Evolutionary conservation across 1,284 basidiomycete species (phyloP).

Genomic region (Ustilago curta): DNA sequence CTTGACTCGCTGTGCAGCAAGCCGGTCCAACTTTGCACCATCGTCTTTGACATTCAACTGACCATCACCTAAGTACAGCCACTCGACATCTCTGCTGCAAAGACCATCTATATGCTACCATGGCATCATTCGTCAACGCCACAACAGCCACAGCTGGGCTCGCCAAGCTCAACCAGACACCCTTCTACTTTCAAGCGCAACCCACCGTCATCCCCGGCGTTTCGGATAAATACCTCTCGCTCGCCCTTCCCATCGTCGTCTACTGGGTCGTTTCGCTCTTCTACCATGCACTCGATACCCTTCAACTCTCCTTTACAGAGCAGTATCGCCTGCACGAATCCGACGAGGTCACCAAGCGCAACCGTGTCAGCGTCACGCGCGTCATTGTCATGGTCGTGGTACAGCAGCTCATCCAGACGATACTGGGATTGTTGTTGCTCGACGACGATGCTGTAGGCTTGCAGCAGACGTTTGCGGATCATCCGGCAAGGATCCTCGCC

Average conservation of each 20-base stretch:
- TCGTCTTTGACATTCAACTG: not conserved
- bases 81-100: not conserved
- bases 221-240: constrained; percentile 80
- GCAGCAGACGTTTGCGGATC: constrained; percentile 71
- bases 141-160: constrained; percentile 31
- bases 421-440: constrained; percentile 79
- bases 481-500: constrained; percentile 66
- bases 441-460: constrained; percentile 71
- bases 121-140: constrained; percentile 41
- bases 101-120: not conserved
- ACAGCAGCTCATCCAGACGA: constrained; percentile 87
- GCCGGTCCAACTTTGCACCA: not conserved
- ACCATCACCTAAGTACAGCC: too few species aligned
- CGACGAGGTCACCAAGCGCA: constrained; percentile 80
- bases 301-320: constrained; percentile 81
- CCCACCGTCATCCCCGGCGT: constrained; percentile 75
- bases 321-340: constrained; percentile 89
- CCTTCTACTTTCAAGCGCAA: constrained; percentile 73
- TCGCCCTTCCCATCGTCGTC: constrained; percentile 81
- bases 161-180: constrained; percentile 47
- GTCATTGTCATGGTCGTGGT: constrained; percentile 84
- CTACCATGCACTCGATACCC: constrained; percentile 82
- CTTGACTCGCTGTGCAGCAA: not conserved
- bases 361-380: constrained; percentile 78
- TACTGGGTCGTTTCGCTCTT: constrained; percentile 88